phyloP scores from a whole-genome alignment of 441 rosid genomes.

The Sinapis alba region DNA sequence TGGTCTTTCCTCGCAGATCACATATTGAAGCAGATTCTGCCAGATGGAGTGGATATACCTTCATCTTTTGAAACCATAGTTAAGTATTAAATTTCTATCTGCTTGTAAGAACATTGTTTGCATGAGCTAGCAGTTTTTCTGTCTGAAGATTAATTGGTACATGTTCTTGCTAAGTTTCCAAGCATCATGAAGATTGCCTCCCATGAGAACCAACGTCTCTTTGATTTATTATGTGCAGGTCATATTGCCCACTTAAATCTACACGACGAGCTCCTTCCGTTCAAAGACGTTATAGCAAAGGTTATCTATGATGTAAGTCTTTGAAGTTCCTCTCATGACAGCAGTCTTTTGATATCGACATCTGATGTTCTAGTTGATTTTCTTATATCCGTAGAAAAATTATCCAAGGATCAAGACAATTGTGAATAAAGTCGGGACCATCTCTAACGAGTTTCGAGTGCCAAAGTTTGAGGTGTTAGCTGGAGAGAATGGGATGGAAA shows the following conservation, averaged over 20 bases:
- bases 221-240: constrained; percentile 55
- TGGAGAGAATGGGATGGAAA: constrained; percentile 76
- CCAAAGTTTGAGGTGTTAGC: constrained; percentile 92
- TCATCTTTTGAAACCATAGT: constrained; percentile 95
- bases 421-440: constrained; percentile 87
- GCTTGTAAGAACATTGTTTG: not conserved
- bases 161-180: too few species aligned
- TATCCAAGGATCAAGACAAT: constrained; percentile 84
- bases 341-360: constrained; percentile 4
- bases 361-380: constrained; percentile 12
- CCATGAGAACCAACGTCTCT: constrained; percentile 32
- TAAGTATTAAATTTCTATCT: constrained; percentile 49
- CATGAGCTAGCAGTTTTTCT: not conserved
- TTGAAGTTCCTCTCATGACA: constrained; percentile 27
- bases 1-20: constrained; percentile 58
- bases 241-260: constrained; percentile 92
- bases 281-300: constrained; percentile 86
- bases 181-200: not conserved
- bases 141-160: too few species aligned
- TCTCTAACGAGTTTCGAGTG: constrained; percentile 89
- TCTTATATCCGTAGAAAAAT: constrained; percentile 67
- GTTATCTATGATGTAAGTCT: constrained; percentile 84
- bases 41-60: constrained; percentile 86
- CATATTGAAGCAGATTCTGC: constrained; percentile 83
- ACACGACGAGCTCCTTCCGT: constrained; percentile 76